phyloP scores from a whole-genome alignment of 257 asterid species.

The Plantago elongata region DNA sequence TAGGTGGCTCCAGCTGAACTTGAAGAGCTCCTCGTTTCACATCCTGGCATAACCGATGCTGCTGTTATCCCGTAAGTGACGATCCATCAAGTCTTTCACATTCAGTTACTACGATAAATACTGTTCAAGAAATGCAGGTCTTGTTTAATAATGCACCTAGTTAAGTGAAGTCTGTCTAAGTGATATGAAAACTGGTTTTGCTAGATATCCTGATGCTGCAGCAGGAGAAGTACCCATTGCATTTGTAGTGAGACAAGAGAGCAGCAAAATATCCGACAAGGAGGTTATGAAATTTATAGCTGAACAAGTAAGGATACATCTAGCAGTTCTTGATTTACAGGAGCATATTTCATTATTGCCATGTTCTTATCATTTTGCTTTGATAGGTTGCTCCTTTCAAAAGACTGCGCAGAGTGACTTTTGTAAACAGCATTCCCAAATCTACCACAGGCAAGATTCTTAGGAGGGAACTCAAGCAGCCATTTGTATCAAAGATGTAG shows the following conservation, averaged over 20 bases:
- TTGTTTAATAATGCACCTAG: background rate
- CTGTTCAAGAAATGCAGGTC: too few relatives aligned
- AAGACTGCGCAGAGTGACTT: conserved; percentile 28
- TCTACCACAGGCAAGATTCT: conserved; percentile 38
- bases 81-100: background rate
- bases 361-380: too few relatives aligned
- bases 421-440: conserved; percentile 18
- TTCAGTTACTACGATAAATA: background rate
- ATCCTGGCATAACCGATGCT: conserved; percentile 36
- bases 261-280: conserved; percentile 20
- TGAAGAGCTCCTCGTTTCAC: conserved; percentile 41
- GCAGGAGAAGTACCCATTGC: conserved; percentile 78
- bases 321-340: background rate
- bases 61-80: conserved; percentile 34
- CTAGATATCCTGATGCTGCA: conserved; percentile 55
- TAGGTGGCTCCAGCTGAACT: conserved; percentile 50
- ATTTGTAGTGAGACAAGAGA: conserved; percentile 51
- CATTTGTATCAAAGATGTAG: conserved; percentile 12
- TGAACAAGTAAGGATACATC: conserved; percentile 21
- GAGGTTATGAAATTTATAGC: conserved; percentile 26
- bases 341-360: background rate
- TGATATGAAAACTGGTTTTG: background rate
- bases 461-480: conserved; percentile 25
- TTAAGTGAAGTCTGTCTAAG: background rate
- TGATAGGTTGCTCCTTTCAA: conserved; percentile 37